Evolutionary conservation across 306 rosid genomes (phyloP), one percentile per base, ranked within the genome.

Genomic region (Neltuma alba): DNA sequence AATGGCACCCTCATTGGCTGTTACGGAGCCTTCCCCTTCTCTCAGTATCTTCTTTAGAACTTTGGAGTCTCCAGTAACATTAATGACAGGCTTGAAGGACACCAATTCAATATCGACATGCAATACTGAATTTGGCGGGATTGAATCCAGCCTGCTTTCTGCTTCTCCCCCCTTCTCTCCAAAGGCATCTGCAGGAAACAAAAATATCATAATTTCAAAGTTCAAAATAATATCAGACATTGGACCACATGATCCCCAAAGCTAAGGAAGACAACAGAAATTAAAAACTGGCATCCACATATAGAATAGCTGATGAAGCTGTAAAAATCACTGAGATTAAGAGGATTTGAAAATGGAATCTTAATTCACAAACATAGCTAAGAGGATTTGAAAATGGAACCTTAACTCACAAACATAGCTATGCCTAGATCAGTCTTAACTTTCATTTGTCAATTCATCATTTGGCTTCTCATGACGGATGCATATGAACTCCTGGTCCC

Each of bases 41-140:
- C 81, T 85, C 75, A 88, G 44, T 54, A 90, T 88, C 83, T 88
- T 89, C 85, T 92, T 92, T 36, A 88, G 33, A 79, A 92, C 91
- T 88, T 82, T 90, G 79, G 82, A 84, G 82, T 87, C 91, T 28
- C 94, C 92, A 33, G 84, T 89, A 81, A 90, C 83, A 84, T 92
- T 84, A 75, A 90, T 83, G 75, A 90, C 94, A 54, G 88, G 86
- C 80, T 92, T 90, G 86, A 87, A 88, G 69, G 92, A 89, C 33
- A 85, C 84, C 85, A 92, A 85, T 82, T 92, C 90, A 37, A 87
- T 68, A 84, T 85, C 81, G 84, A 90, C 67, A 81, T 68, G 79
- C 72, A 92, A 82, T 73, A 85, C 75, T 57, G 97, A 88, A 78
- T 78, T 48, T 44, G 86, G 79, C 2, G 85, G 90, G 44, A 89